Evolutionary conservation across 768 basidiomycete genomes (phyloP).

Genomic region (Gloeostereum incarnatum): DNA sequence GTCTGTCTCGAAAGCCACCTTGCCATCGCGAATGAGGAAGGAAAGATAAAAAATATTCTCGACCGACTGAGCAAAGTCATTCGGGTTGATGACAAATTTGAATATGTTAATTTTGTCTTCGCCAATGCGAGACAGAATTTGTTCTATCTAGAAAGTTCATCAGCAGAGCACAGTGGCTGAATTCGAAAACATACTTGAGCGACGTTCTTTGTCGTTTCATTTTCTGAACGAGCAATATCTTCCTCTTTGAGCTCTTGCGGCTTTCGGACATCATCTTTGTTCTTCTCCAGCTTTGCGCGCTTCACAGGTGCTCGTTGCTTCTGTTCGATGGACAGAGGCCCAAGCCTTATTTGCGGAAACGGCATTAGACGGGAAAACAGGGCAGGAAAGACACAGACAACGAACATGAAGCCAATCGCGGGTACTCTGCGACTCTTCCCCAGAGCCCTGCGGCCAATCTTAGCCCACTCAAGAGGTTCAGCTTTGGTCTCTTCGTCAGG

Average conservation of each 20-base stretch:
- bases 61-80: conserved; percentile 87
- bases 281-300: conserved; percentile 63
- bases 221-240: conserved; percentile 75
- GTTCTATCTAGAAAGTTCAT: conserved; percentile 38
- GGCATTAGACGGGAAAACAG: conserved; percentile 9
- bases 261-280: conserved; percentile 53
- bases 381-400: neutral
- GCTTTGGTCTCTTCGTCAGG: conserved; percentile 27
- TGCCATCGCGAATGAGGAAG: conserved; percentile 83
- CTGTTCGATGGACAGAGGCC: conserved; percentile 80
- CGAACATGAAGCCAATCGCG: conserved; percentile 84
- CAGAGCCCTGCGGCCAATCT: conserved; percentile 76
- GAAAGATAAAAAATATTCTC: conserved; percentile 96
- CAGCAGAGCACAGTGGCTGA: neutral
- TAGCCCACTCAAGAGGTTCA: conserved; percentile 67
- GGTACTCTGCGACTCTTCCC: conserved; percentile 75
- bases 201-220: conserved; percentile 84
- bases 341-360: conserved; percentile 74
- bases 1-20: conserved; percentile 62
- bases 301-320: conserved; percentile 60
- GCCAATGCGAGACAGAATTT: conserved; percentile 39
- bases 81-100: conserved; percentile 80
- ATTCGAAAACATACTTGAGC: neutral
- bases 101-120: conserved; percentile 79
- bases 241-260: conserved; percentile 80